These are phyloP conservation scores for Kokia cookei DNA, from an alignment of 441 rosid species.

Conservation along the genomic window DNA sequence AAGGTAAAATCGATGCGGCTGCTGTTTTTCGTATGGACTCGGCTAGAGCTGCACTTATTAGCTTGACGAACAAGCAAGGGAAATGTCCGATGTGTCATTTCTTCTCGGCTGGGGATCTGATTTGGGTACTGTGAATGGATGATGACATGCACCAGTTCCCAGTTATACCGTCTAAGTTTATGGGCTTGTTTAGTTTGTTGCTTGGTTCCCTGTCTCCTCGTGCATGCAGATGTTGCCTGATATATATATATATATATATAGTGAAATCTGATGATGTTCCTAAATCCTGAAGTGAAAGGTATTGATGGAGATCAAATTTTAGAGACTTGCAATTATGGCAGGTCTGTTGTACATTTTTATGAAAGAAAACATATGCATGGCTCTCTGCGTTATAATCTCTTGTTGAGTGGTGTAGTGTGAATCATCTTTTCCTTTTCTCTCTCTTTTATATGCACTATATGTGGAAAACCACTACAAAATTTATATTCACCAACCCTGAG, in stretches of 20 bases:
- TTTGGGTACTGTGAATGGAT: constrained; percentile 33
- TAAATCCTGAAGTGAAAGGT: background rate
- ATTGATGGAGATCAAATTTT: background rate
- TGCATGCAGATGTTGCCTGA: background rate
- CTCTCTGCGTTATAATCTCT: background rate
- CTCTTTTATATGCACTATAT: background rate
- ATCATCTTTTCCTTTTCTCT: background rate
- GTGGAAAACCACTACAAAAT: too few relatives aligned
- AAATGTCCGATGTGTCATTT: constrained; percentile 64
- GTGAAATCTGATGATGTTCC: background rate
- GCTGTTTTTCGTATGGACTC: constrained; percentile 78
- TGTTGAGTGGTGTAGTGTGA: background rate
- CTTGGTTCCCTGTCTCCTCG: background rate
- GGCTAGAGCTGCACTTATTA: constrained; percentile 51
- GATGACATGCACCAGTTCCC: background rate
- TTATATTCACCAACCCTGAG: too few relatives aligned
- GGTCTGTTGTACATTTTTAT: background rate
- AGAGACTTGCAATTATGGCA: background rate
- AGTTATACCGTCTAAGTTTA: background rate
- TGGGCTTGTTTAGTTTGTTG: background rate
- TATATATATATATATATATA: background rate
- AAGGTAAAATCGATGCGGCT: constrained; percentile 37
- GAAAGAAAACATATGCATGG: background rate
- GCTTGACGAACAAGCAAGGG: constrained; percentile 44
- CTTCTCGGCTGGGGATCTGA: constrained; percentile 51